Evolutionary conservation across 2,329 filamentous ascomycete species (phyloP).

Genomic region (Sporothrix humicola): DNA sequence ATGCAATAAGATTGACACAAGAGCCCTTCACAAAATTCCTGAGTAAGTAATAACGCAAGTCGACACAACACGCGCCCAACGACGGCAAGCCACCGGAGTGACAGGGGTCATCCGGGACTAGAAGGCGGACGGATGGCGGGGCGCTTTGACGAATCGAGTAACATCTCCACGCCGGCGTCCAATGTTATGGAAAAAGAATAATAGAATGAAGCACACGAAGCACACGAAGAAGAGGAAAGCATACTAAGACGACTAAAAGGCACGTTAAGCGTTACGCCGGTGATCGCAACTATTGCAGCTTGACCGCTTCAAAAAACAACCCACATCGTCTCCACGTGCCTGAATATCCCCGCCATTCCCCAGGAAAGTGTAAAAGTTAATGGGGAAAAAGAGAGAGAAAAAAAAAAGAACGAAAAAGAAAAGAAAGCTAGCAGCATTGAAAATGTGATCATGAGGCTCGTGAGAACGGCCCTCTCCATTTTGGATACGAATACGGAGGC

Average conservation of each 20-base stretch:
- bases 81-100: background rate
- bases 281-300: background rate
- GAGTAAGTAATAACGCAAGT: background rate
- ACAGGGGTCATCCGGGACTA: constrained; percentile 2
- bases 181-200: background rate
- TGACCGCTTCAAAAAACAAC: background rate
- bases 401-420: background rate
- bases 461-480: background rate
- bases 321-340: constrained; percentile 7
- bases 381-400: background rate
- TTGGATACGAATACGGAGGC: background rate
- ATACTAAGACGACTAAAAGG: background rate
- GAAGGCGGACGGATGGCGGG: background rate
- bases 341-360: background rate
- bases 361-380: background rate
- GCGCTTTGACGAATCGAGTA: constrained; percentile 17
- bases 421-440: background rate
- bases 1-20: too few species aligned
- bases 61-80: background rate
- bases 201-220: background rate
- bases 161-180: constrained; percentile 9
- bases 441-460: constrained; percentile 16
- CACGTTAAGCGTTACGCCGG: background rate
- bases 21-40: too few species aligned
- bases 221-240: background rate